phyloP scores from a whole-genome alignment of 176 grass and related monocot genomes.

The Canna indica region DNA sequence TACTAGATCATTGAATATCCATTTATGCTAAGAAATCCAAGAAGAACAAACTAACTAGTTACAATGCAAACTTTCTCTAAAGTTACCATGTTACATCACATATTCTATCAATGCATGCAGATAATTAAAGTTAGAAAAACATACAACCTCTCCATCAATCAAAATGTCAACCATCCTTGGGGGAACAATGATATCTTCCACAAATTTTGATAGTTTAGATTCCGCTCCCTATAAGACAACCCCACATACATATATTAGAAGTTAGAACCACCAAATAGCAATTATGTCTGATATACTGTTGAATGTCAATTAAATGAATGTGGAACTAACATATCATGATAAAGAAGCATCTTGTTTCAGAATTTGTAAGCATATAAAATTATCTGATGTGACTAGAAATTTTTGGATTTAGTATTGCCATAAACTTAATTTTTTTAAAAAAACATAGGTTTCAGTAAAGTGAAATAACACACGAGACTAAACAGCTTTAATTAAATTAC shows the following conservation, averaged over 20 bases:
- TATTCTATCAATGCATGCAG: background rate
- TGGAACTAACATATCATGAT: too few species aligned
- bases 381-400: too few species aligned
- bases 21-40: constrained; percentile 3
- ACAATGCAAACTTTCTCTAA: background rate
- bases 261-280: constrained; percentile 21
- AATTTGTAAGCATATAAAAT: too few species aligned
- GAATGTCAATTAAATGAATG: too few species aligned
- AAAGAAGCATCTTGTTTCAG: too few species aligned
- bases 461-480: too few species aligned
- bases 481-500: too few species aligned
- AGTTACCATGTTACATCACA: background rate
- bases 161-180: constrained; percentile 93
- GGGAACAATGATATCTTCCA: constrained; percentile 91
- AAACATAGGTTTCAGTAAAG: too few species aligned
- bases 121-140: background rate
- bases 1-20: background rate
- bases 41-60: constrained; percentile 1
- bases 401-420: too few species aligned
- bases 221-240: constrained; percentile 62
- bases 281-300: too few species aligned
- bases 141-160: constrained; percentile 88
- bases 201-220: constrained; percentile 83
- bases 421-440: too few species aligned
- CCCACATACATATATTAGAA: constrained; percentile 7